A percentile compares a stretch with the other conserved stretches of the same genome.
phyloP scores from a whole-genome alignment of 2,329 filamentous ascomycete species.

The Colletotrichum sp. region DNA sequence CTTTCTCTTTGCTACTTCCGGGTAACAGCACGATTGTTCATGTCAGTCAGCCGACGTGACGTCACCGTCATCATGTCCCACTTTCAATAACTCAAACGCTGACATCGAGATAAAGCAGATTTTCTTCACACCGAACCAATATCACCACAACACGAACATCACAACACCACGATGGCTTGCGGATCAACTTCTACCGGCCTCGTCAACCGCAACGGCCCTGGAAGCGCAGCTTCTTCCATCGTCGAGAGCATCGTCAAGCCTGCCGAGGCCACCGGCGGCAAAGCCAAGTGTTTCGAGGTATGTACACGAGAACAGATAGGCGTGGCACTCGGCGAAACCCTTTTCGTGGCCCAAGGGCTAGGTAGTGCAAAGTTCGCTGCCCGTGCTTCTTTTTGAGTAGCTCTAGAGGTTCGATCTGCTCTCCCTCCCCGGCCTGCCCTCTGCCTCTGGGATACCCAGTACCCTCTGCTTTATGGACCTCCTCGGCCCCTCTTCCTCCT shows the following conservation, averaged over 20 bases:
- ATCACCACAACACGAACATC: neutral
- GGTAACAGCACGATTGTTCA: too few species aligned
- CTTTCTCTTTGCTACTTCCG: too few species aligned
- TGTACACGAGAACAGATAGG: neutral
- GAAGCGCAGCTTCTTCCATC: slow-evolving; percentile 53
- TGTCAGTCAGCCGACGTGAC: neutral
- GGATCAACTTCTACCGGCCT: slow-evolving; percentile 33
- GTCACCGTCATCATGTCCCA: neutral
- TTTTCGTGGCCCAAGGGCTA: too few species aligned
- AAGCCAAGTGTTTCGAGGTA: slow-evolving; percentile 49
- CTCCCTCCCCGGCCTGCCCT: too few species aligned
- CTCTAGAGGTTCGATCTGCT: too few species aligned
- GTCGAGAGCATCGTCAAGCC: slow-evolving; percentile 58
- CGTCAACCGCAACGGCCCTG: slow-evolving; percentile 51
- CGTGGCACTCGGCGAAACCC: too few species aligned
- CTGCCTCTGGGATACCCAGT: too few species aligned
- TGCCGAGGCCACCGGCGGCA: slow-evolving; percentile 41
- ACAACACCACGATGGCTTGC: slow-evolving; percentile 33
- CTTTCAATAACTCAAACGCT: neutral
- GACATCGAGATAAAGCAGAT: neutral
- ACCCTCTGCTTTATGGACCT: too few species aligned
- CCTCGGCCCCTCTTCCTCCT: too few species aligned
- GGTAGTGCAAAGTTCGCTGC: too few species aligned
- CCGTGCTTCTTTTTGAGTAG: too few species aligned
- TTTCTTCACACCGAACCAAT: neutral